Conservation (phyloP, 2,329 filamentous ascomycete species). For the Penicillium vulpinum region DNA sequence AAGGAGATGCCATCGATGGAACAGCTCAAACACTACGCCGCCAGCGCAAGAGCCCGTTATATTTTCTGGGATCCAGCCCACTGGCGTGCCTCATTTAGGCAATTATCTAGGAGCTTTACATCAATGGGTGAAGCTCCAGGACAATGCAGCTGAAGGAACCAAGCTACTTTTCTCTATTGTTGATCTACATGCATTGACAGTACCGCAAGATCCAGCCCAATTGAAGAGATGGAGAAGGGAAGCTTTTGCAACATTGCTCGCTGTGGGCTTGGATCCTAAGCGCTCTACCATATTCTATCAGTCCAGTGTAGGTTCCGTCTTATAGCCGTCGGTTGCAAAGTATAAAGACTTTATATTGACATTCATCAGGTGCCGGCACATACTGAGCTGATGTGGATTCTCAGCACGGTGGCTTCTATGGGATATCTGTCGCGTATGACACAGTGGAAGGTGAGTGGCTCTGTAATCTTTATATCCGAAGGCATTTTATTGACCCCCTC, state of each 20-base stretch:
- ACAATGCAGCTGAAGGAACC: conserved; percentile 57
- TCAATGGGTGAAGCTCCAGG: conserved; percentile 81
- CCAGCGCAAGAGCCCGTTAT: conserved; percentile 53
- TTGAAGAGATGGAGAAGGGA: conserved; percentile 69
- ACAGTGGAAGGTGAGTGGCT: conserved; percentile 80
- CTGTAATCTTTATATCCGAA: background rate
- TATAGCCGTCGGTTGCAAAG: background rate
- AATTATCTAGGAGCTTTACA: conserved; percentile 91
- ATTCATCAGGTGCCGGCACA: conserved; percentile 67
- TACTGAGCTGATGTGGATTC: conserved; percentile 92
- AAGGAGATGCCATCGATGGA: conserved; percentile 15
- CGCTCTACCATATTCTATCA: conserved; percentile 80
- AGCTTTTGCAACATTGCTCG: conserved; percentile 75
- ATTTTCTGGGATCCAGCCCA: conserved; percentile 97
- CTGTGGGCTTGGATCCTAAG: conserved; percentile 78
- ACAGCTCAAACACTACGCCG: conserved; percentile 11
- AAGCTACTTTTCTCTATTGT: conserved; percentile 83
- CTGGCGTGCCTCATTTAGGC: conserved; percentile 87
- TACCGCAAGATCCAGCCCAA: conserved; percentile 63
- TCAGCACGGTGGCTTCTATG: conserved; percentile 87
- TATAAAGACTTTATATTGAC: background rate
- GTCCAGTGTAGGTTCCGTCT: conserved; percentile 59
- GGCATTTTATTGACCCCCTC: conserved; percentile 9
- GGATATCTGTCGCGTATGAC: conserved; percentile 98
- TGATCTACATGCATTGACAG: conserved; percentile 89